Percentiles rank a stretch among this genome's conserved stretches.
Conservation (phyloP, 2,329 filamentous ascomycete species). For the Diaporthe humulicola region DNA sequence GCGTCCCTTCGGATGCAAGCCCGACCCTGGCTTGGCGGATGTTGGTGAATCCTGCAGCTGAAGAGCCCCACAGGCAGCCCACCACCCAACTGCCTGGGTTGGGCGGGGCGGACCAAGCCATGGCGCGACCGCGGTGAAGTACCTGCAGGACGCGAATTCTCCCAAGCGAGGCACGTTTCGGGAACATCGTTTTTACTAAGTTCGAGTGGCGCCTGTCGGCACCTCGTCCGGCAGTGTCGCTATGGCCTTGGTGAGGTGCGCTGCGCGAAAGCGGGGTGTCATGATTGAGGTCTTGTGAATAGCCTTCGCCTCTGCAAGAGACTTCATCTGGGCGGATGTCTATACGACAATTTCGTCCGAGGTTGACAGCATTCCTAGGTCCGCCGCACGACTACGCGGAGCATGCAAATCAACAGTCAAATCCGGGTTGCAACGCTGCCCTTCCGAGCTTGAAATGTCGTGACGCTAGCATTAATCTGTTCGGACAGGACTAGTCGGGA, state of each 20-base stretch:
- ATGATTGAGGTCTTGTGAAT: neutral
- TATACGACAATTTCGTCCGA: neutral
- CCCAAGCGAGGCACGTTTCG: conserved; percentile 22
- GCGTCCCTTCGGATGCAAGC: conserved; percentile 10
- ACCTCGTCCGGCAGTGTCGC: neutral
- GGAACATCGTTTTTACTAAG: neutral
- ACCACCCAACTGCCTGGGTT: conserved; percentile 33
- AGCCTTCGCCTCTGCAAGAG: neutral
- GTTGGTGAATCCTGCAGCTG: conserved; percentile 22
- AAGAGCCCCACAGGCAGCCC: conserved; percentile 11
- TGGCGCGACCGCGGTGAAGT: neutral
- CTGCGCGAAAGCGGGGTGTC: conserved; percentile 11
- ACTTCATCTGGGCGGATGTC: neutral
- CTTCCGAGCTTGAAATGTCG: neutral
- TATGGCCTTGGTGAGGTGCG: neutral
- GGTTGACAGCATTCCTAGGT: neutral
- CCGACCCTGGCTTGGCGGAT: conserved; percentile 14
- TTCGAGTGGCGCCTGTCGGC: conserved; percentile 8
- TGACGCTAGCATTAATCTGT: neutral
- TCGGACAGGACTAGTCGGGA: neutral
- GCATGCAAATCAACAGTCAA: neutral
- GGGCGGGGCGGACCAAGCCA: conserved; percentile 28
- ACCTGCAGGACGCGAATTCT: conserved; percentile 13
- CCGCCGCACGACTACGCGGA: neutral
- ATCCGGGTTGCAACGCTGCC: neutral